phyloP scores from a whole-genome alignment of 768 basidiomycete species.

The Agaricus sinodeliciosus region DNA sequence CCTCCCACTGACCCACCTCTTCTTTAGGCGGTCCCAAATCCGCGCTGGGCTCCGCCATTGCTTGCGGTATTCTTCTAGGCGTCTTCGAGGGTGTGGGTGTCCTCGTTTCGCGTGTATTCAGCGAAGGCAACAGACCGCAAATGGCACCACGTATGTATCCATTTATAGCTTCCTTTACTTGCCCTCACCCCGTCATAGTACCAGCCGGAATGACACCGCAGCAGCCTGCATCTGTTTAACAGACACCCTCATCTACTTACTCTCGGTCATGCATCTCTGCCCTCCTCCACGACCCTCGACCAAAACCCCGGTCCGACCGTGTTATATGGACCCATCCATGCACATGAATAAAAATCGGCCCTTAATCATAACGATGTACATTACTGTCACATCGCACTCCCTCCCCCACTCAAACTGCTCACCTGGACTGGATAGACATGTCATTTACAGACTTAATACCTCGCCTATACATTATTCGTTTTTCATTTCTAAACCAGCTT shows the following conservation, averaged over 20 bases:
- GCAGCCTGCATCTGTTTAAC: slow-evolving; percentile 36
- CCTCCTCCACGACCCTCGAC: not conserved
- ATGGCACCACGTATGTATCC: slow-evolving; percentile 66
- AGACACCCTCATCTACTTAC: slow-evolving; percentile 31
- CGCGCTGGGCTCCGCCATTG: slow-evolving; percentile 87
- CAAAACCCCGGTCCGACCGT: not conserved
- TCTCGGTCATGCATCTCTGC: slow-evolving; percentile 5
- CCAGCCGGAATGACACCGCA: slow-evolving; percentile 52
- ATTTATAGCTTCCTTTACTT: slow-evolving; percentile 9
- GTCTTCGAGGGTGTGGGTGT: slow-evolving; percentile 96
- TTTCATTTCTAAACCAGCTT: not conserved
- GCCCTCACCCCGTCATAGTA: slow-evolving; percentile 25
- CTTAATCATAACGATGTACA: slow-evolving; percentile 2
- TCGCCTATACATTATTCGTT: slow-evolving; percentile 15
- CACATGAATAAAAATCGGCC: not conserved
- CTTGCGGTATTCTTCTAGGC: slow-evolving; percentile 93
- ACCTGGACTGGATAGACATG: slow-evolving; percentile 7
- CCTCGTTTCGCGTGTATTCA: slow-evolving; percentile 81
- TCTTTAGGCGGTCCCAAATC: slow-evolving; percentile 82
- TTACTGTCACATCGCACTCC: not conserved
- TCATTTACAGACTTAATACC: slow-evolving; percentile 10
- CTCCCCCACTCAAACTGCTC: slow-evolving; percentile 4
- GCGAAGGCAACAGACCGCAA: slow-evolving; percentile 74
- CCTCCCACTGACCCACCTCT: slow-evolving; percentile 6
- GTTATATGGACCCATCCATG: not conserved